Percentiles rank a stretch among this genome's conserved stretches.
Conservation (phyloP, 306 rosid genomes). For the Begonia masoniana region DNA sequence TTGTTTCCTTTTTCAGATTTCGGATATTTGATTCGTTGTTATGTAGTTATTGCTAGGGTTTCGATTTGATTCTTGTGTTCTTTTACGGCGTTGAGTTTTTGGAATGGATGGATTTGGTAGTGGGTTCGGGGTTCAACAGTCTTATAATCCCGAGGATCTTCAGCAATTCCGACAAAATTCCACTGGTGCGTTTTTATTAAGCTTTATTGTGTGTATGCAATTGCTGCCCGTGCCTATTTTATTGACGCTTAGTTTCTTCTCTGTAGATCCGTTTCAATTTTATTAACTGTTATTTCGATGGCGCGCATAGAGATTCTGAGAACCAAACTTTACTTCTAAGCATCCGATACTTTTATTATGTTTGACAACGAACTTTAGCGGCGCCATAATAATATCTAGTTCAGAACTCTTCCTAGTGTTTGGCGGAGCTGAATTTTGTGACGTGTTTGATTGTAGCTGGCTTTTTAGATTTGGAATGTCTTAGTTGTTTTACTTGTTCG, state of each 20-base stretch:
- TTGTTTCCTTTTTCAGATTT: background rate
- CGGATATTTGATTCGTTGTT: slow-evolving; percentile 11
- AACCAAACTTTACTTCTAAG: background rate
- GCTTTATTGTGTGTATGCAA: background rate
- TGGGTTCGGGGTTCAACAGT: slow-evolving; percentile 46
- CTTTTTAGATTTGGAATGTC: background rate
- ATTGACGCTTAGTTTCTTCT: background rate
- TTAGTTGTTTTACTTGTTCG: too few relatives aligned
- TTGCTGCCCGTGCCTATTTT: slow-evolving; percentile 1
- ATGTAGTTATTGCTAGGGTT: slow-evolving; percentile 5
- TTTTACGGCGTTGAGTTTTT: slow-evolving; percentile 13
- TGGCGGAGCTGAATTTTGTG: background rate
- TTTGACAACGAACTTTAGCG: background rate
- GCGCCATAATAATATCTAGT: too few relatives aligned
- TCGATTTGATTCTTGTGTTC: slow-evolving; percentile 16
- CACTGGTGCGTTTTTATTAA: slow-evolving; percentile 34
- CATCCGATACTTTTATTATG: background rate
- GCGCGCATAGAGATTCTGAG: background rate
- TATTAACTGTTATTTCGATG: background rate
- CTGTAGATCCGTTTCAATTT: slow-evolving; percentile 2
- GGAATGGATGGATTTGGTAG: slow-evolving; percentile 67
- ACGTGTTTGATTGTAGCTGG: background rate
- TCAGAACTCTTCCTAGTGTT: background rate
- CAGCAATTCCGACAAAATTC: slow-evolving; percentile 42
- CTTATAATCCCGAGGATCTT: slow-evolving; percentile 45